Evolutionary conservation across 495 filamentous ascomycete genomes (phyloP).

Genomic region (Lasiosphaeria ovina): DNA sequence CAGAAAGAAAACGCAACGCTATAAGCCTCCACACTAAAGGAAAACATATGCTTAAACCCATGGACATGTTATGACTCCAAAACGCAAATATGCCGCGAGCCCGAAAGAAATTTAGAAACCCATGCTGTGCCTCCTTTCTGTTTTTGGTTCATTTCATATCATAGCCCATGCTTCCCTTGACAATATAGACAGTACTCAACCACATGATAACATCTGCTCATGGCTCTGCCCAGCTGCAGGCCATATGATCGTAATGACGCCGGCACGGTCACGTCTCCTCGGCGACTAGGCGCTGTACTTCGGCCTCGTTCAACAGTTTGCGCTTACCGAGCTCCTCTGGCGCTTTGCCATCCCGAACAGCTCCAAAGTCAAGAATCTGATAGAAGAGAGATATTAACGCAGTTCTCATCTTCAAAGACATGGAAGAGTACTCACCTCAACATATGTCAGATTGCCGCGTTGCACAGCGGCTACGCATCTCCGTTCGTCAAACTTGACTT

Average conservation of each 20-base stretch:
- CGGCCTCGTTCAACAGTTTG: constrained; percentile 68
- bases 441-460: constrained; percentile 84
- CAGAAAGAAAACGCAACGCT: not conserved
- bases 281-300: constrained; percentile 48
- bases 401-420: constrained; percentile 4
- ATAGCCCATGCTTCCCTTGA: constrained; percentile 3
- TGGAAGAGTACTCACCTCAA: constrained; percentile 68
- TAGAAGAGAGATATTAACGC: constrained; percentile 14
- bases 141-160: constrained; percentile 6
- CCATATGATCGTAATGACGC: not conserved
- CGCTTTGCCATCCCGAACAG: constrained; percentile 75
- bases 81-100: not conserved
- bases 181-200: not conserved
- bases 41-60: not conserved
- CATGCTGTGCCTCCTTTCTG: constrained; percentile 1
- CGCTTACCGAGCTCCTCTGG: constrained; percentile 73
- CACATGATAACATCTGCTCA: not conserved
- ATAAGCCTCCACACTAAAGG: not conserved
- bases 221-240: not conserved
- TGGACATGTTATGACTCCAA: not conserved
- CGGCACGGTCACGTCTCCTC: constrained; percentile 34
- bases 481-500: constrained; percentile 95
- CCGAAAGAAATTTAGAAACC: not conserved
- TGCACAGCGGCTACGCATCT: constrained; percentile 97
- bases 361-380: constrained; percentile 89